Evolutionary conservation across 2,329 filamentous ascomycete species (phyloP).

Genomic region (Venturia carpophila): DNA sequence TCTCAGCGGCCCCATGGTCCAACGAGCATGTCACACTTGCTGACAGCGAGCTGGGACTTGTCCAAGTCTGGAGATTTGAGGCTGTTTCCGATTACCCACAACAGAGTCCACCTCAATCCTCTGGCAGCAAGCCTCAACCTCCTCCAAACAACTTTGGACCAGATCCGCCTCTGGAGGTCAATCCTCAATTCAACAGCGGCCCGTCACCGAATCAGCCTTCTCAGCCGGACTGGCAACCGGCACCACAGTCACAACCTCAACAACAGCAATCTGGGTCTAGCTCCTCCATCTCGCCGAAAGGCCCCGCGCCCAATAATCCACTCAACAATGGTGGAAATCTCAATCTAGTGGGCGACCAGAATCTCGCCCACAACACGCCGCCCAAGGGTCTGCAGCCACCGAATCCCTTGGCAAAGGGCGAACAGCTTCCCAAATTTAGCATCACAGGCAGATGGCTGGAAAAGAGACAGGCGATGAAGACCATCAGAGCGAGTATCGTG

Average conservation of each 20-base stretch:
- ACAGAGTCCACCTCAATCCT: neutral
- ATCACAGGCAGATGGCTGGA: neutral
- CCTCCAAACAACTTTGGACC: neutral
- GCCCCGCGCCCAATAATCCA: neutral
- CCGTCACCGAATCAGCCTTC: neutral
- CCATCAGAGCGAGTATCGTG: slow-evolving; percentile 11
- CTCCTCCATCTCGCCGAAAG: neutral
- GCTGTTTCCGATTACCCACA: neutral
- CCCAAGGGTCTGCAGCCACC: neutral
- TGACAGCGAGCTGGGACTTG: slow-evolving; percentile 13
- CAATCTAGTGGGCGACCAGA: neutral
- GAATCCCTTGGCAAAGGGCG: neutral
- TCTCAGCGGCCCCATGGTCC: slow-evolving; percentile 10
- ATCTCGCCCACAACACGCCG: neutral
- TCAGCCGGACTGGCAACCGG: neutral
- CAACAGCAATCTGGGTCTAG: neutral
- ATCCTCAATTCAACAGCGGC: neutral
- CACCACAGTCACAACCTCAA: neutral
- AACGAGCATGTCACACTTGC: slow-evolving; percentile 13
- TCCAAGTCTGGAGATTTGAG: slow-evolving; percentile 15
- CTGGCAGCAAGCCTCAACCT: neutral
- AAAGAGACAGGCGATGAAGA: neutral
- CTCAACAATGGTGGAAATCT: neutral
- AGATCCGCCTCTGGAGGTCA: neutral
- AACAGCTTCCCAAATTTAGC: neutral